Evolutionary conservation across 2,329 filamentous ascomycete genomes (phyloP).

Genomic region (Ophiosphaerella narmari): DNA sequence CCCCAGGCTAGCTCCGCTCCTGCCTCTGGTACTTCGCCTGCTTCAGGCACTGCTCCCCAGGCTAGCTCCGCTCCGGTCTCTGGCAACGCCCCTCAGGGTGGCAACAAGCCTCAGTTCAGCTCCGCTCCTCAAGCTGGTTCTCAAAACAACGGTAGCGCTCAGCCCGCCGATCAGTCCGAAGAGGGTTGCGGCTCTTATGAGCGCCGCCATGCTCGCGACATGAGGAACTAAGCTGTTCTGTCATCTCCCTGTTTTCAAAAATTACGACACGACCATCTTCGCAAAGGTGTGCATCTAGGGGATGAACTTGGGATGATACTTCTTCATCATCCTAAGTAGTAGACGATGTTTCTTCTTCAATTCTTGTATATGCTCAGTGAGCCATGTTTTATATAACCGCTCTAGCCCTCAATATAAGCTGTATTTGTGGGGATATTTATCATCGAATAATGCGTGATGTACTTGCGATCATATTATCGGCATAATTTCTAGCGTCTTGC

Average conservation of each 20-base stretch:
- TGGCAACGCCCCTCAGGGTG: background rate
- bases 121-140: background rate
- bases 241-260: background rate
- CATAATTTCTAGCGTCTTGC: no score
- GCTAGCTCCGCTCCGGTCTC: background rate
- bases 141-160: background rate
- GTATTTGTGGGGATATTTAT: background rate
- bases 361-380: conserved; percentile 6
- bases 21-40: background rate
- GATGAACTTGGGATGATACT: background rate
- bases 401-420: background rate
- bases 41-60: background rate
- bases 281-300: background rate
- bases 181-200: background rate
- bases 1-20: background rate
- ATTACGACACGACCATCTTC: background rate
- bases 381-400: background rate
- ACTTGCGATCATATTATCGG: no score
- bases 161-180: background rate
- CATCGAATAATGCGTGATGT: no score
- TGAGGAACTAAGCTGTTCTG: background rate
- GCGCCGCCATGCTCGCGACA: conserved; percentile 2
- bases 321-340: background rate
- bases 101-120: background rate
- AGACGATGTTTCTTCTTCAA: background rate